A percentile compares a stretch with the other conserved stretches of the same genome.
These are phyloP conservation scores for Penicillium atrosanguineum DNA, from an alignment of 495 filamentous ascomycete genomes.

Conservation along the genomic window DNA sequence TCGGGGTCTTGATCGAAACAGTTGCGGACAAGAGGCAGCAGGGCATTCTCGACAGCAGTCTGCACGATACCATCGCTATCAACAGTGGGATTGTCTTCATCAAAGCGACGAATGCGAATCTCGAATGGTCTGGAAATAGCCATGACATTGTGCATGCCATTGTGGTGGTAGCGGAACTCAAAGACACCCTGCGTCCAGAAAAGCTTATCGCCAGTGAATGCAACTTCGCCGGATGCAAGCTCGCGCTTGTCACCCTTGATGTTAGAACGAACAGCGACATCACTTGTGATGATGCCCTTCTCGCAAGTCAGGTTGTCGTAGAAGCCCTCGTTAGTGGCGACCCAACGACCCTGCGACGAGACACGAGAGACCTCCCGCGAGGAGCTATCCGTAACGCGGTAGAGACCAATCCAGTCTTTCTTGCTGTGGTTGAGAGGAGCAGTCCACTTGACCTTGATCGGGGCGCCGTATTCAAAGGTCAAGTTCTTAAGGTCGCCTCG, in stretches of 20 bases:
- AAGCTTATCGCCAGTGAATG: slow-evolving; percentile 88
- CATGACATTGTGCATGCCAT: slow-evolving; percentile 93
- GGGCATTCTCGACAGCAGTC: slow-evolving; percentile 65
- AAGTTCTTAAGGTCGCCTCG: slow-evolving; percentile 65
- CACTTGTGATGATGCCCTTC: slow-evolving; percentile 70
- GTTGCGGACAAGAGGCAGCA: slow-evolving; percentile 80
- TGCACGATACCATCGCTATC: slow-evolving; percentile 50
- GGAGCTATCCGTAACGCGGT: slow-evolving; percentile 89
- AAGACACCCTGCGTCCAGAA: slow-evolving; percentile 97
- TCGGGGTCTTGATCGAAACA: slow-evolving; percentile 92
- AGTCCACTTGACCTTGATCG: slow-evolving; percentile 88
- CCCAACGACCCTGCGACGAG: slow-evolving; percentile 86
- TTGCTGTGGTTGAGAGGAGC: slow-evolving; percentile 89
- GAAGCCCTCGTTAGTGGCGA: slow-evolving; percentile 70
- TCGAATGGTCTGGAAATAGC: slow-evolving; percentile 92
- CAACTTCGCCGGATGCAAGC: slow-evolving; percentile 66
- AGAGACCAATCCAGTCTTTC: slow-evolving; percentile 93
- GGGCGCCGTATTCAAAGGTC: slow-evolving; percentile 84
- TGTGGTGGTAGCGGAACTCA: slow-evolving; percentile 96
- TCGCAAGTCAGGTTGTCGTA: slow-evolving; percentile 78
- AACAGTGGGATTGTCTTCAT: slow-evolving; percentile 58
- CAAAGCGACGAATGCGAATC: slow-evolving; percentile 74
- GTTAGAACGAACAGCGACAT: slow-evolving; percentile 48
- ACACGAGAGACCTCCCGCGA: slow-evolving; percentile 80
- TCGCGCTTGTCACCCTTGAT: slow-evolving; percentile 44